These are phyloP conservation scores for Ogataea minuta DNA, from an alignment of 805 yeast genomes.

Conservation along the genomic window DNA sequence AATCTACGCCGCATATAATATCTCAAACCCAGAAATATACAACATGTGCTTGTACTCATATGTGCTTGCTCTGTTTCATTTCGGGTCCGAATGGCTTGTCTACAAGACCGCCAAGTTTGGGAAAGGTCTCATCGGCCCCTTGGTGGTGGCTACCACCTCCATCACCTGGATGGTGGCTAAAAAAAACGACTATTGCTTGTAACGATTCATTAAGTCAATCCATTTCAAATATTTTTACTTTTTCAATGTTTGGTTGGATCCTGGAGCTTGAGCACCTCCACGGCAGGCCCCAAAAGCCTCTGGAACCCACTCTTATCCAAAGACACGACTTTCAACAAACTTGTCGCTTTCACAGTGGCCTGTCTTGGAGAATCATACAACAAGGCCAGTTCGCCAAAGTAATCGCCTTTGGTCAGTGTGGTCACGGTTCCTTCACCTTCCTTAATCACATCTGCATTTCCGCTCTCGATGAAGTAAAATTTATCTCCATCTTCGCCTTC, in stretches of 20 bases:
- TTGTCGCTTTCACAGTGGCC: constrained; percentile 82
- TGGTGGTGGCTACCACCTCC: constrained; percentile 73
- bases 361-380: constrained; percentile 90
- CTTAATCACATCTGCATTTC: constrained; percentile 74
- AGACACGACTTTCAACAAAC: constrained; percentile 82
- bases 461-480: constrained; percentile 74
- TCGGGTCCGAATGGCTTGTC: constrained; percentile 76
- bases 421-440: constrained; percentile 59
- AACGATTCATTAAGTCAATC: constrained; percentile 1
- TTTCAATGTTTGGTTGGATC: constrained; percentile 62
- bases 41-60: constrained; percentile 79
- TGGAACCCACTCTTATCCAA: constrained; percentile 91
- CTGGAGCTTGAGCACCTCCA: constrained; percentile 78
- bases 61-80: constrained; percentile 80
- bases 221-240: not conserved
- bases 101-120: constrained; percentile 81
- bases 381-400: constrained; percentile 95
- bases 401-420: constrained; percentile 73
- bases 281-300: constrained; percentile 91
- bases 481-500: constrained; percentile 87
- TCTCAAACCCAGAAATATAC: constrained; percentile 67
- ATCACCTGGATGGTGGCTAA: constrained; percentile 78
- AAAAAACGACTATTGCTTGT: constrained; percentile 54
- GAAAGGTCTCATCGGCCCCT: constrained; percentile 86
- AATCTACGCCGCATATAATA: constrained; percentile 79